Evolutionary conservation across 305 asterid genomes (phyloP), one percentile per base, ranked within the genome.

Genomic region (Solanum aculeatissimum): DNA sequence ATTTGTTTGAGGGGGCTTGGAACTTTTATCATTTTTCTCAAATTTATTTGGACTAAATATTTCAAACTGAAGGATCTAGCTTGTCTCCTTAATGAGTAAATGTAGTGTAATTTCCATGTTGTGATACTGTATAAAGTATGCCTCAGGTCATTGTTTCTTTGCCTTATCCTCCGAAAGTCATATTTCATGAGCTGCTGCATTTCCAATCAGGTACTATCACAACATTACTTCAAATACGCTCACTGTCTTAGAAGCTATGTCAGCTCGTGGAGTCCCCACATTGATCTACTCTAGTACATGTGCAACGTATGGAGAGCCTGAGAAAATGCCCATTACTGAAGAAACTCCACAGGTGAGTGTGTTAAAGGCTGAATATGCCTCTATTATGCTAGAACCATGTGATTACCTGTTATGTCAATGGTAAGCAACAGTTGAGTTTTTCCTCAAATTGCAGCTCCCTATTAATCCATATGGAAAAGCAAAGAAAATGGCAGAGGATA

Each of bases 401-500:
- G 82, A 75, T 25, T 75, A 60, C 25, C 60, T 47, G 43, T 49
- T 27, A 27, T 14, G 18, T 27, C 63, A 75, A 27, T 75, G 63
- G 45, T 49, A 27, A 27, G 19, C 63, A 88, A 51, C 65, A 79
- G 51, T 83, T 88, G 71, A 21, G 65, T 86, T 79, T 83, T 88
- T 66, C 27, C 40, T 51, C 80, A 57, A 53, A 38, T 8, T 89
- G 86, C 91, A 95, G 98, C 84, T 91, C 83, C 99, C 99, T 42
- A 96, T 96, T 82, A 96, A 96, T 88, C 99, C 99, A 43, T 96
- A 96, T 86, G 99, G 99, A 66, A 96, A 96, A 91, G 99, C 99
- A 88, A 96, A 96, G 93, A 96, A 96, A 89, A 96, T 96, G 99
- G 96, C 99, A 8, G 99, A 96, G 89, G 99, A 96, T 90, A 95